Conservation (phyloP, 192 early-diverging fungal genomes). For the Coemansia sp. region DNA sequence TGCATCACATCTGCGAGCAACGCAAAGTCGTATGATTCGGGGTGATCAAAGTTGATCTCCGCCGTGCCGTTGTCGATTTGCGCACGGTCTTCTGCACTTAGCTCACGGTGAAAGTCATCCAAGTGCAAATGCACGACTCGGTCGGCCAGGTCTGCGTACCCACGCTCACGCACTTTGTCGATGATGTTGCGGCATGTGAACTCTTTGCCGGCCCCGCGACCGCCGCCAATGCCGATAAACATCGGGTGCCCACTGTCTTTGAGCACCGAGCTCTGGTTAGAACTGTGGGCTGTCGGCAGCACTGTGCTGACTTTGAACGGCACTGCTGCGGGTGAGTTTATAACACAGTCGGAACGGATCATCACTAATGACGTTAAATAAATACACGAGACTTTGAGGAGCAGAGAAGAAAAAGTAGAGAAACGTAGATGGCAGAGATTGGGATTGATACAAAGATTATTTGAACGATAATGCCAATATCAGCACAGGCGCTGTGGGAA, state of each 20-base stretch:
- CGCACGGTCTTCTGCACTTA: conserved; percentile 56
- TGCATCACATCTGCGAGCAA: conserved; percentile 60
- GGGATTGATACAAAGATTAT: too few relatives aligned
- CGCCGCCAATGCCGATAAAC: conserved; percentile 57
- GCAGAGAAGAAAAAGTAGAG: neutral
- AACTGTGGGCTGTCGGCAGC: neutral
- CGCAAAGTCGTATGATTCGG: conserved; percentile 78
- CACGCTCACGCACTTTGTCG: conserved; percentile 49
- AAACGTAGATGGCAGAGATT: neutral
- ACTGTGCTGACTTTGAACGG: conserved; percentile 21
- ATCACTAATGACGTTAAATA: conserved; percentile 1
- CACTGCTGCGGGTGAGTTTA: conserved; percentile 39
- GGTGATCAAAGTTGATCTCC: conserved; percentile 69
- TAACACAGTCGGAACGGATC: conserved; percentile 43
- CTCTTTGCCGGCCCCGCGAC: conserved; percentile 55
- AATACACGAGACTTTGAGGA: neutral
- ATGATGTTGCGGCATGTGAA: conserved; percentile 45
- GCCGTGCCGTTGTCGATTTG: conserved; percentile 48
- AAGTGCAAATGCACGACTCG: conserved; percentile 61
- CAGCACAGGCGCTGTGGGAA: neutral
- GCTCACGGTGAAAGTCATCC: conserved; percentile 67
- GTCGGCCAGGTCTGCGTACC: conserved; percentile 50
- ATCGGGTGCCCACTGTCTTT: conserved; percentile 21
- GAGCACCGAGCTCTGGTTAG: too few relatives aligned
- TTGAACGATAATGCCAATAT: too few relatives aligned